A percentile compares a stretch with the other conserved stretches of the same genome.
These are phyloP conservation scores for Gigaspora rosea DNA, from an alignment of 192 early-diverging fungal species.

Conservation along the genomic window DNA sequence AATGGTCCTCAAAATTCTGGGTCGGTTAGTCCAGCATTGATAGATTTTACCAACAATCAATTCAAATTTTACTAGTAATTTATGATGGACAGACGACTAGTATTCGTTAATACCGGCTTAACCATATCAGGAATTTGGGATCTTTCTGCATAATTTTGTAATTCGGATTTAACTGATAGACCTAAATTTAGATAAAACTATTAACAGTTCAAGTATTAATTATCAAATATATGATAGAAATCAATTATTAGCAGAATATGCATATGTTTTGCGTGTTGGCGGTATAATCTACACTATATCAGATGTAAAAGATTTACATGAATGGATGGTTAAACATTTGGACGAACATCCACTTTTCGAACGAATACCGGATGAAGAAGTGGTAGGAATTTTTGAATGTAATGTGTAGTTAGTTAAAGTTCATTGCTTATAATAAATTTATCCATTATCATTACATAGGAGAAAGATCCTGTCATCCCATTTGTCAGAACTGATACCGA, in stretches of 20 bases:
- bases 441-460: constrained; percentile 39
- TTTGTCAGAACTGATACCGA: constrained; percentile 90
- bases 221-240: constrained; percentile 27
- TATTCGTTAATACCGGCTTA: too few relatives aligned
- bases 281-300: constrained; percentile 97
- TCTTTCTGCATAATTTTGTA: too few relatives aligned
- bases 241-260: constrained; percentile 88
- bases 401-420: neutral
- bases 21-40: too few relatives aligned
- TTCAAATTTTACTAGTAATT: too few relatives aligned
- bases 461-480: constrained; percentile 80
- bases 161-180: too few relatives aligned
- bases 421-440: neutral
- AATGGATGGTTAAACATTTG: constrained; percentile 96
- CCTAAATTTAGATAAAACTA: too few relatives aligned
- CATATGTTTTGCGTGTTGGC: constrained; percentile 85
- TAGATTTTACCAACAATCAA: too few relatives aligned
- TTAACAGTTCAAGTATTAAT: neutral
- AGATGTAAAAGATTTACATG: constrained; percentile 88
- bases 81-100: too few relatives aligned
- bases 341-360: constrained; percentile 94
- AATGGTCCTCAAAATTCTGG: too few relatives aligned
- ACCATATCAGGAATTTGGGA: too few relatives aligned
- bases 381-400: constrained; percentile 43
- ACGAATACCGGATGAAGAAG: constrained; percentile 75